A percentile compares a stretch with the other conserved stretches of the same genome.
phyloP scores from a whole-genome alignment of 2,329 filamentous ascomycete species.

The Ophiocordyceps camponoti-rufipedis region DNA sequence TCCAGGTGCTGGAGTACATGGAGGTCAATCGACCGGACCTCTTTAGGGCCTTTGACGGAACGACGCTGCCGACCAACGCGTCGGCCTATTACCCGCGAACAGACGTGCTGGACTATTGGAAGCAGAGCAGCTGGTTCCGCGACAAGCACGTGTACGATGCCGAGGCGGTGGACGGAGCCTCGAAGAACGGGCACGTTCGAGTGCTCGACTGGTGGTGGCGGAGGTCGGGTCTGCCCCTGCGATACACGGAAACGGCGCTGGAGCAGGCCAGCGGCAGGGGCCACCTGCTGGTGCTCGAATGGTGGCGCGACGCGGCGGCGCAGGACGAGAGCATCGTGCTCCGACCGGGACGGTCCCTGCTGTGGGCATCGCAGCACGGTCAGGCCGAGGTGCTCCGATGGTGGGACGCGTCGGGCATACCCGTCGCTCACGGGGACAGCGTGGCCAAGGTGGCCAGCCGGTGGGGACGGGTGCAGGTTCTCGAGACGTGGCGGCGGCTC shows the following conservation, averaged over 20 bases:
- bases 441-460: conserved; percentile 72
- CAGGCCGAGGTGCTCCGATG: conserved; percentile 62
- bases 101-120: conserved; percentile 84
- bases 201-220: conserved; percentile 87
- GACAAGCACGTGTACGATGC: conserved; percentile 65
- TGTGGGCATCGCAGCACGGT: conserved; percentile 70
- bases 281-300: conserved; percentile 71
- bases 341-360: conserved; percentile 69
- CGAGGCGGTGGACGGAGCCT: conserved; percentile 77
- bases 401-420: conserved; percentile 73
- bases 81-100: conserved; percentile 72
- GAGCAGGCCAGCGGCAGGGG: conserved; percentile 77
- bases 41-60: conserved; percentile 73
- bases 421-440: conserved; percentile 61
- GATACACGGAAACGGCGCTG: conserved; percentile 73
- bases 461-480: conserved; percentile 66
- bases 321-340: conserved; percentile 41
- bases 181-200: conserved; percentile 65
- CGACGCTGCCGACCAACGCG: conserved; percentile 72
- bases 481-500: conserved; percentile 62
- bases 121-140: conserved; percentile 61
- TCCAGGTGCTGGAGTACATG: conserved; percentile 54
- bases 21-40: conserved; percentile 48
- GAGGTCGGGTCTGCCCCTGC: conserved; percentile 55
- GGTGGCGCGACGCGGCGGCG: conserved; percentile 65